Conservation (phyloP, 148 eudicot genomes). For the Diospyros kaki region DNA sequence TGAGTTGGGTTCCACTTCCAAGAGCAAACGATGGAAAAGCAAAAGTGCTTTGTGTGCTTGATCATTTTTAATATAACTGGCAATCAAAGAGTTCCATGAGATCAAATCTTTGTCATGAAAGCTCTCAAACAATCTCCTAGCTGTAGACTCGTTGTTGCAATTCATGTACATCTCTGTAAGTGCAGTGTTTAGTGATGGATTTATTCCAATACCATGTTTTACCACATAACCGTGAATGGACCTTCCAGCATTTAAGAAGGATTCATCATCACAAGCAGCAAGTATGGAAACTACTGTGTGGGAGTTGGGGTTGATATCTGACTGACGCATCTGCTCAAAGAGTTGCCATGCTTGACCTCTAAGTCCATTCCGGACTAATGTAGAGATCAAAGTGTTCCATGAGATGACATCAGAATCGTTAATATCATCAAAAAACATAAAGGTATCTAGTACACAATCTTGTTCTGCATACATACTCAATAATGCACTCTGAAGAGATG, state of each 20-base stretch:
- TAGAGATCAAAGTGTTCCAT: conserved; percentile 36
- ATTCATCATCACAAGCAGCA: conserved; percentile 27
- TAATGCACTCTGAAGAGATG: conserved; percentile 29
- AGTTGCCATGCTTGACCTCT: conserved; percentile 32
- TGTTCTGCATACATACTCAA: conserved; percentile 30
- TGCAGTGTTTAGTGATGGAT: conserved; percentile 33
- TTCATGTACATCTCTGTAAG: conserved; percentile 51
- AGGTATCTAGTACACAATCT: conserved; percentile 25
- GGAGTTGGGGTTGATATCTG: conserved; percentile 31
- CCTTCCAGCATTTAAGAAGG: conserved; percentile 27
- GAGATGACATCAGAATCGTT: conserved; percentile 27
- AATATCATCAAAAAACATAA: conserved; percentile 25
- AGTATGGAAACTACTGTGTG: conserved; percentile 41
- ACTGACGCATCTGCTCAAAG: conserved; percentile 31
- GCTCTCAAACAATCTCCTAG: conserved; percentile 31
- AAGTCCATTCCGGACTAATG: conserved; percentile 24
- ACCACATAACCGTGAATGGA: conserved; percentile 40
- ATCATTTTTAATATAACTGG: conserved; percentile 29
- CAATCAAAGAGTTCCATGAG: conserved; percentile 46
- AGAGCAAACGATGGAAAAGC: conserved; percentile 34
- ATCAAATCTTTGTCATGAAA: conserved; percentile 34
- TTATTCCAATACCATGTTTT: conserved; percentile 26
- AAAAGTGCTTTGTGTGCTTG: conserved; percentile 27
- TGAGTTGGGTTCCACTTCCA: conserved; percentile 30
- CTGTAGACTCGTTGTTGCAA: conserved; percentile 33